Conservation (phyloP, 371 early-diverging fungal species). For the Mucor saturninus region DNA sequence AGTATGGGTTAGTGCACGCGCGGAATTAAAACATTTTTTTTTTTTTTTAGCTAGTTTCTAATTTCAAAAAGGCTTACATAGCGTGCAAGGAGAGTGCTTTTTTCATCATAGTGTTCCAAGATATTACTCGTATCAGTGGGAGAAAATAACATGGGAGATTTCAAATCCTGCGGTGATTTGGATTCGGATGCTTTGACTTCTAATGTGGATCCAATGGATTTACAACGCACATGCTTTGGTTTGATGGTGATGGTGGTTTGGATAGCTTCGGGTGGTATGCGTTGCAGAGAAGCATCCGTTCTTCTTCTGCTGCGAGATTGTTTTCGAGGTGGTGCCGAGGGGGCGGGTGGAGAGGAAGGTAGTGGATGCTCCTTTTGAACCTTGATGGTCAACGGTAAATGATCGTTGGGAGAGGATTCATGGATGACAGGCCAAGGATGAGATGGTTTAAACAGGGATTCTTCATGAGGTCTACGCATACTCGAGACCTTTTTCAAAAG, state of each 20-base stretch:
- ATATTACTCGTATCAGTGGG: background rate
- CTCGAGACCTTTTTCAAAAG: background rate
- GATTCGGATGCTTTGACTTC: background rate
- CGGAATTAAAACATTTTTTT: too few relatives aligned
- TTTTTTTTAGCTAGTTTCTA: background rate
- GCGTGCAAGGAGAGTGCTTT: slow-evolving; percentile 52
- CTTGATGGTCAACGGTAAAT: slow-evolving; percentile 3
- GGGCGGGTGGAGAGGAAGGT: too few relatives aligned
- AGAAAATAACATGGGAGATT: background rate
- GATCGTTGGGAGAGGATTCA: too few relatives aligned
- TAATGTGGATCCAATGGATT: slow-evolving; percentile 8
- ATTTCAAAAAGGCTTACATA: slow-evolving; percentile 41
- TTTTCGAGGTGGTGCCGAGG: background rate
- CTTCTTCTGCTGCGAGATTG: slow-evolving; percentile 11
- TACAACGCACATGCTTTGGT: slow-evolving; percentile 2
- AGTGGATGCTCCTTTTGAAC: slow-evolving; percentile 4
- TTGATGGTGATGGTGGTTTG: background rate
- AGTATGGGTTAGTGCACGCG: too few relatives aligned
- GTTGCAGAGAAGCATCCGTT: slow-evolving; percentile 11
- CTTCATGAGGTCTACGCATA: slow-evolving; percentile 16
- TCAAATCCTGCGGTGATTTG: background rate
- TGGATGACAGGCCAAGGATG: background rate
- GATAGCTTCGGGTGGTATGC: background rate
- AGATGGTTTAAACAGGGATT: slow-evolving; percentile 2
- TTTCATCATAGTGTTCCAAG: slow-evolving; percentile 47